Evolutionary conservation across 129 eudicot genomes (phyloP).

Genomic region (Daucus carota): DH1_v3.0 NC_030383.2:12752001-12752500

Average conservation of each 20-base stretch:
- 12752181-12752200: conserved; percentile 87
- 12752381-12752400: neutral
- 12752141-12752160: conserved; percentile 86
- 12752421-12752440: neutral
- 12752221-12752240: conserved; percentile 78
- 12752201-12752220: conserved; percentile 80
- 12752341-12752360: neutral
- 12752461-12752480: neutral
- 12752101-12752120: conserved; percentile 69
- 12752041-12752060: conserved; percentile 80
- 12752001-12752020: conserved; percentile 49
- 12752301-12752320: conserved; percentile 36
- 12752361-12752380: neutral
- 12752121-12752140: conserved; percentile 82
- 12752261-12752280: conserved; percentile 78
- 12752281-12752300: conserved; percentile 88
- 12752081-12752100: conserved; percentile 77
- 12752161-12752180: conserved; percentile 97
- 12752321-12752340: conserved; percentile 7
- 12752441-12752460: neutral
- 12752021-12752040: conserved; percentile 53
- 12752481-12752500: neutral
- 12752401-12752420: neutral
- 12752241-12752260: conserved; percentile 77
- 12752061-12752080: conserved; percentile 68